Conservation (phyloP, 2,329 filamentous ascomycete species). For the Penicillium janthinellum region DNA sequence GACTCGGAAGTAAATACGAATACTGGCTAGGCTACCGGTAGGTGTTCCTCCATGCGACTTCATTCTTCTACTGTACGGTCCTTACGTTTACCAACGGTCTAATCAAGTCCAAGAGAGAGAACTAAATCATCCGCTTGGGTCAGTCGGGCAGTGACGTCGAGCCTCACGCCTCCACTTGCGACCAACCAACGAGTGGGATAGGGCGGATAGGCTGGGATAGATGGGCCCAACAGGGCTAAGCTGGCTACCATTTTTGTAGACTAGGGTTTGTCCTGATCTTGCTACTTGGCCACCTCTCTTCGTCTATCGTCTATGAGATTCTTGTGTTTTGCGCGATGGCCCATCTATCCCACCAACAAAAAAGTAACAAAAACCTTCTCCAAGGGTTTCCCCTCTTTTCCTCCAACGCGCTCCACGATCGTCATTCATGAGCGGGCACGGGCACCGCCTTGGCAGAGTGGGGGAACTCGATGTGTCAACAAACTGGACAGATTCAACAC, state of each 20-base stretch:
- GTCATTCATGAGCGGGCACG: constrained; percentile 21
- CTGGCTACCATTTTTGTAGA: not conserved
- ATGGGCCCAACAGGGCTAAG: not conserved
- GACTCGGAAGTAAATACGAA: not conserved
- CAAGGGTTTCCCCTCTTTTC: not conserved
- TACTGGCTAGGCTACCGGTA: not conserved
- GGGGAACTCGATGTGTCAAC: constrained; percentile 6
- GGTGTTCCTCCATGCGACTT: too few species aligned
- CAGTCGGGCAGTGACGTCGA: constrained; percentile 21
- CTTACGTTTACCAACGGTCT: not conserved
- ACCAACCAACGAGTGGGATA: not conserved
- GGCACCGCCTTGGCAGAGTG: constrained; percentile 26
- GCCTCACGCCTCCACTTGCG: not conserved
- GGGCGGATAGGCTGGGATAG: not conserved
- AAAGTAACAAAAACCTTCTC: not conserved
- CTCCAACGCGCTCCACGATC: constrained; percentile 13
- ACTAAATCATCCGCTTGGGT: not conserved
- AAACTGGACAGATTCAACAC: not conserved
- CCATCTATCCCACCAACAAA: not conserved
- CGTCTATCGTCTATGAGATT: not conserved
- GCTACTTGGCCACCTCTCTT: not conserved
- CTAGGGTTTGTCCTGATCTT: not conserved
- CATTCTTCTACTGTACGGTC: too few species aligned
- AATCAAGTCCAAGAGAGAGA: not conserved
- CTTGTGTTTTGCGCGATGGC: too few species aligned